A percentile compares a stretch with the other conserved stretches of the same genome.
phyloP scores from a whole-genome alignment of 805 yeast species.

The Teunomyces stri region DNA sequence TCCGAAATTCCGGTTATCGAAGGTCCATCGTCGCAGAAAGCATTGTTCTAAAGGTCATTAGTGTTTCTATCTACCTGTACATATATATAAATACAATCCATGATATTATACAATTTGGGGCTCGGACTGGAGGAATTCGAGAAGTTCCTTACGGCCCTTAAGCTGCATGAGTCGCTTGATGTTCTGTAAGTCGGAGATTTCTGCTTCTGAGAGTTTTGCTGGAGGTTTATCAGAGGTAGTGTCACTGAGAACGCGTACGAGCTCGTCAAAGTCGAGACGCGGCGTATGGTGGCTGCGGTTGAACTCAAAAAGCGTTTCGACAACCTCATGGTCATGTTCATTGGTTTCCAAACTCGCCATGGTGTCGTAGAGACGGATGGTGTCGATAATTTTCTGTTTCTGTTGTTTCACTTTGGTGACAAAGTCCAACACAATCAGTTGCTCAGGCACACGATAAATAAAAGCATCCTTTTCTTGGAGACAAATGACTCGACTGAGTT shows the following conservation, averaged over 20 bases:
- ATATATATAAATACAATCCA: constrained; percentile 10
- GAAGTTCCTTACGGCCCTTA: constrained; percentile 67
- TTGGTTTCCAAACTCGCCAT: constrained; percentile 14
- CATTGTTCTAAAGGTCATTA: neutral
- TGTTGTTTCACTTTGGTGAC: constrained; percentile 38
- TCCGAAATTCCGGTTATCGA: constrained; percentile 6
- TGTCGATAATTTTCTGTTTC: constrained; percentile 28
- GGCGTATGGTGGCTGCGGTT: constrained; percentile 16
- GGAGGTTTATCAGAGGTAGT: neutral
- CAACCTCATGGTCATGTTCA: constrained; percentile 16
- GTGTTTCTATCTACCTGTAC: constrained; percentile 9
- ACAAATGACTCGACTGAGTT: constrained; percentile 18
- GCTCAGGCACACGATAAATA: constrained; percentile 66
- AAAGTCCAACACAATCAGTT: constrained; percentile 68
- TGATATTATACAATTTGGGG: neutral
- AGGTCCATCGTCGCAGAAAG: neutral
- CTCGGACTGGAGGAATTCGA: constrained; percentile 50
- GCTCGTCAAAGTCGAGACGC: constrained; percentile 44
- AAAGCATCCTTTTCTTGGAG: constrained; percentile 32
- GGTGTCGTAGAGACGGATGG: constrained; percentile 25
- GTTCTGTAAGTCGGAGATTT: constrained; percentile 49
- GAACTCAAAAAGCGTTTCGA: constrained; percentile 28
- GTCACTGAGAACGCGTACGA: constrained; percentile 34
- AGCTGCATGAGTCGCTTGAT: constrained; percentile 60
- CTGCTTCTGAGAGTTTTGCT: constrained; percentile 20